phyloP scores from a whole-genome alignment of 2,329 filamentous ascomycete species.

The Fusarium incarnatum region DNA sequence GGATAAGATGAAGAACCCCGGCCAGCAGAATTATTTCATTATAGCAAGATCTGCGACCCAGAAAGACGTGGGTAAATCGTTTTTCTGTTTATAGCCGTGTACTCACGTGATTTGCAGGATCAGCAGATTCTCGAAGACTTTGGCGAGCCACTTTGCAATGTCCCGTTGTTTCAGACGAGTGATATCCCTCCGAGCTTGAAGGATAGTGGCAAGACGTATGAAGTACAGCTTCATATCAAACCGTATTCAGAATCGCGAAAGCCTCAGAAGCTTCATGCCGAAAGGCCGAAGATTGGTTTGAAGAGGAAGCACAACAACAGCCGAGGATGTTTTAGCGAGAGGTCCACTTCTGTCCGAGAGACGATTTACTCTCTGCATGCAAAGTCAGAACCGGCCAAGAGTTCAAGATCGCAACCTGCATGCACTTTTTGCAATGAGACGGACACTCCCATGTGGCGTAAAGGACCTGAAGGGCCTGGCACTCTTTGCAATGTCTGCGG shows the following conservation, averaged over 20 bases:
- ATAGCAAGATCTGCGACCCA: neutral
- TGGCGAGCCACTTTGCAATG: slow-evolving; percentile 12
- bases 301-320: neutral
- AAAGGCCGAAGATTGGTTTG: neutral
- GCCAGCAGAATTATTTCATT: neutral
- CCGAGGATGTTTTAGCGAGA: neutral
- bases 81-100: neutral
- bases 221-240: neutral
- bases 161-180: slow-evolving; percentile 10
- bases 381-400: neutral
- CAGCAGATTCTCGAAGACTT: neutral
- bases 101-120: slow-evolving; percentile 14
- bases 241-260: neutral
- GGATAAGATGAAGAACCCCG: neutral
- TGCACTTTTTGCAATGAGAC: slow-evolving; percentile 3
- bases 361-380: neutral
- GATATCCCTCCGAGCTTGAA: neutral
- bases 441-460: slow-evolving; percentile 20
- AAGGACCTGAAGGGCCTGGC: neutral
- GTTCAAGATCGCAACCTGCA: neutral
- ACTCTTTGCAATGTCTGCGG: slow-evolving; percentile 28
- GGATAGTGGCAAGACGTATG: neutral
- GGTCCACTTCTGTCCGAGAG: neutral
- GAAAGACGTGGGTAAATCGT: slow-evolving; percentile 9
- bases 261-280: accelerated